Percentiles rank a stretch among this genome's conserved stretches.
These are phyloP conservation scores for Penicillium frequentans DNA, from an alignment of 2,329 filamentous ascomycete genomes.

Conservation along the genomic window DNA sequence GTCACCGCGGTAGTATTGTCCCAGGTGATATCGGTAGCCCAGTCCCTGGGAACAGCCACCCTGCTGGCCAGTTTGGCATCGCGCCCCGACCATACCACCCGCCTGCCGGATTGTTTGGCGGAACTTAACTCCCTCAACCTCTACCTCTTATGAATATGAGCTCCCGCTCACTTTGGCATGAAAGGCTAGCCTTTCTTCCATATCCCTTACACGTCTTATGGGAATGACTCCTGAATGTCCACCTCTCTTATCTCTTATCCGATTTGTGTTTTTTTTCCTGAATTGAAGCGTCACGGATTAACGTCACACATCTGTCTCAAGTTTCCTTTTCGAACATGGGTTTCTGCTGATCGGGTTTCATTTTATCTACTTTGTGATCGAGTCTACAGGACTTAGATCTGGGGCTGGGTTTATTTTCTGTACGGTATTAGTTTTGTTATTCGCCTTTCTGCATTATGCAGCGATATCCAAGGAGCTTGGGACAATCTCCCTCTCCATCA, in stretches of 20 bases:
- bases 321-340: conserved; percentile 17
- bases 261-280: conserved; percentile 8
- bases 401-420: conserved; percentile 25
- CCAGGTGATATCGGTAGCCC: conserved; percentile 73
- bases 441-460: conserved; percentile 31
- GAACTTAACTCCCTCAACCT: conserved; percentile 13
- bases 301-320: conserved; percentile 21
- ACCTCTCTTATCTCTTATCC: conserved; percentile 3
- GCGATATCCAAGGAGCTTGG: conserved; percentile 35
- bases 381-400: conserved; percentile 18
- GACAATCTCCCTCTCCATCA: conserved; percentile 26
- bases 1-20: conserved; percentile 43
- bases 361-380: conserved; percentile 19
- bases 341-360: conserved; percentile 14
- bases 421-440: conserved; percentile 23
- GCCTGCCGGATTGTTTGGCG: conserved; percentile 38
- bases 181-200: background rate
- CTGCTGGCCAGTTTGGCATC: conserved; percentile 37
- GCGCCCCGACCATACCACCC: conserved; percentile 40
- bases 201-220: conserved; percentile 8
- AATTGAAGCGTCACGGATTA: conserved; percentile 27
- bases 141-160: background rate
- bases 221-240: conserved; percentile 18
- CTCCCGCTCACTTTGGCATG: background rate
- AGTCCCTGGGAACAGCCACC: conserved; percentile 46